Percentiles rank a stretch among this genome's conserved stretches.
Evolutionary conservation across 129 eudicot genomes (phyloP).

Genomic region (Chrysanthemum seticuspe): DNA sequence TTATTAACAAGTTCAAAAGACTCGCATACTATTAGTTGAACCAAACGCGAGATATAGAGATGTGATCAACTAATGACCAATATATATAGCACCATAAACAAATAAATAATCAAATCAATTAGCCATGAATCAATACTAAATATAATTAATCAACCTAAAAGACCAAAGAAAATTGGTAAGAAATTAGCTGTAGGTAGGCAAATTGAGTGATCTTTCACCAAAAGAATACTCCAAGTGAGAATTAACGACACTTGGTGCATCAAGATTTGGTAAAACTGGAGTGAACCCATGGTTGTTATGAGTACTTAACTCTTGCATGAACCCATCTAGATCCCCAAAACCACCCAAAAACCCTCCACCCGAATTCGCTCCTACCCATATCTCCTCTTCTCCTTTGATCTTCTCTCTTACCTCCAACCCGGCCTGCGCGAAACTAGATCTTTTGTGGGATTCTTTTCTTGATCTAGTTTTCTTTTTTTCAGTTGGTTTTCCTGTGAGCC

Average conservation of each 20-base stretch:
- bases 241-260: constrained; percentile 41
- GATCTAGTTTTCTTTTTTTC: constrained; percentile 38
- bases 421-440: constrained; percentile 33
- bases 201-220: constrained; percentile 52
- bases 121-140: constrained; percentile 31
- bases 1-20: constrained; percentile 22
- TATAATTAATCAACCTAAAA: constrained; percentile 25
- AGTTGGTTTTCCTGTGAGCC: constrained; percentile 84
- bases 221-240: constrained; percentile 49
- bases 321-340: constrained; percentile 74
- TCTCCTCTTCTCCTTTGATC: constrained; percentile 82
- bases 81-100: constrained; percentile 19
- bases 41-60: constrained; percentile 8
- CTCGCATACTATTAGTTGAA: constrained; percentile 6
- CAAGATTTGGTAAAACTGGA: constrained; percentile 44
- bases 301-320: constrained; percentile 61
- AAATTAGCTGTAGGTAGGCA: constrained; percentile 40
- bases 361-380: constrained; percentile 71
- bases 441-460: constrained; percentile 28
- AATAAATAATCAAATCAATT: constrained; percentile 40
- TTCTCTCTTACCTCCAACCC: constrained; percentile 48
- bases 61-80: constrained; percentile 17
- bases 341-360: constrained; percentile 82
- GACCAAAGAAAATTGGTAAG: neutral
- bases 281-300: constrained; percentile 42